Conservation (phyloP, 2,329 filamentous ascomycete genomes). For the Pestalotiopsis fici region DNA sequence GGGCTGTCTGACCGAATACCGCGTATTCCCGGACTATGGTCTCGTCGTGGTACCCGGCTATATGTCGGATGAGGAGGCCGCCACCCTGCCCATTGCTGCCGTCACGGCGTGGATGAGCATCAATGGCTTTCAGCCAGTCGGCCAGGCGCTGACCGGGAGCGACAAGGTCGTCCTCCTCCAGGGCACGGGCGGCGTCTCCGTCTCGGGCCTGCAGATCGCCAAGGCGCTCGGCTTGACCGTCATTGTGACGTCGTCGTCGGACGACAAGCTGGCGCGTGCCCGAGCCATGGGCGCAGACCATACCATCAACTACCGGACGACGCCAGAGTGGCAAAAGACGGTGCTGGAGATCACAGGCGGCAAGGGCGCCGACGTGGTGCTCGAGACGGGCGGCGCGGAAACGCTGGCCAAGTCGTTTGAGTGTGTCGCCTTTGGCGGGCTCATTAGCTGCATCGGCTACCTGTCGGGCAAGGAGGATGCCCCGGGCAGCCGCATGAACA, state of each 20-base stretch:
- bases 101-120: conserved; percentile 68
- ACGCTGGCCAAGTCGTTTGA: conserved; percentile 55
- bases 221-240: conserved; percentile 51
- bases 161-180: conserved; percentile 51
- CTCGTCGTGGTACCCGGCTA: conserved; percentile 59
- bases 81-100: conserved; percentile 60
- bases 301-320: conserved; percentile 55
- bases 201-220: conserved; percentile 55
- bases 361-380: conserved; percentile 53
- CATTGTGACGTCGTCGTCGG: conserved; percentile 41
- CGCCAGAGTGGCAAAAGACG: conserved; percentile 50
- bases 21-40: conserved; percentile 57
- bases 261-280: conserved; percentile 49
- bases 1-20: conserved; percentile 60
- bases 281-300: conserved; percentile 51
- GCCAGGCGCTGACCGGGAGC: conserved; percentile 44
- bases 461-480: conserved; percentile 49
- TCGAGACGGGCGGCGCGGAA: conserved; percentile 54
- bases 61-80: conserved; percentile 59
- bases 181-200: conserved; percentile 55
- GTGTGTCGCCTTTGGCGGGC: conserved; percentile 54
- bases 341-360: conserved; percentile 46
- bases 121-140: conserved; percentile 59
- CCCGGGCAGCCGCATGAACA: conserved; percentile 50
- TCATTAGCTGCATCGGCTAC: conserved; percentile 48